A percentile compares a stretch with the other conserved stretches of the same genome.
Conservation (phyloP, 306 rosid species). For the Gastrolobium villosum region DNA sequence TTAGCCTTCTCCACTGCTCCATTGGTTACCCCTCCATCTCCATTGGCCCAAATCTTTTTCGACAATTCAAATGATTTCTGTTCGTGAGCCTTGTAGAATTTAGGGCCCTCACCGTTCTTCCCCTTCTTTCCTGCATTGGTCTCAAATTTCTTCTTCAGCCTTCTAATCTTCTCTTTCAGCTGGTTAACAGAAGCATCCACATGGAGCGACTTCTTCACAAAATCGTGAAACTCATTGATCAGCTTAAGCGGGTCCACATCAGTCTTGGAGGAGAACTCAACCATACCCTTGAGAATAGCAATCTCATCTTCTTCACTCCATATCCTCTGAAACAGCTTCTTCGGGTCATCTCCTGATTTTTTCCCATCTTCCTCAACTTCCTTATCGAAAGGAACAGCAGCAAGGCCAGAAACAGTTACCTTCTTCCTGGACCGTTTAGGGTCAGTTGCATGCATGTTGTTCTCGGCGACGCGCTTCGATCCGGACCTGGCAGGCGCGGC, state of each 20-base stretch:
- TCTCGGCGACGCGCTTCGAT: slow-evolving; percentile 49
- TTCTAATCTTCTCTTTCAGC: slow-evolving; percentile 61
- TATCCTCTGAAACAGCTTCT: slow-evolving; percentile 61
- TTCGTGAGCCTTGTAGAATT: slow-evolving; percentile 55
- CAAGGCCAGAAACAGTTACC: not conserved
- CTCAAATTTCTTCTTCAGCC: slow-evolving; percentile 67
- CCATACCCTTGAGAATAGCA: slow-evolving; percentile 54
- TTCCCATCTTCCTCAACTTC: slow-evolving; percentile 53
- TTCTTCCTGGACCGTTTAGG: slow-evolving; percentile 63
- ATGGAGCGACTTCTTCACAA: slow-evolving; percentile 57
- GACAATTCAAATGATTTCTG: slow-evolving; percentile 57
- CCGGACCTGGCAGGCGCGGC: slow-evolving; percentile 47
- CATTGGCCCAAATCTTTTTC: slow-evolving; percentile 62
- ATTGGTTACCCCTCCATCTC: not conserved
- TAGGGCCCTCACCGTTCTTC: slow-evolving; percentile 52
- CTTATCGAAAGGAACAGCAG: not conserved
- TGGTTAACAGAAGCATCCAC: slow-evolving; percentile 55
- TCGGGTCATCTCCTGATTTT: slow-evolving; percentile 53
- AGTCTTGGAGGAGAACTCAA: slow-evolving; percentile 49
- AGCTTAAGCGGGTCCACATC: slow-evolving; percentile 53
- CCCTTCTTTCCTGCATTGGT: slow-evolving; percentile 35
- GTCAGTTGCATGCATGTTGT: not conserved
- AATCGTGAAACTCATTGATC: slow-evolving; percentile 54
- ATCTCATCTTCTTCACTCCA: slow-evolving; percentile 75
- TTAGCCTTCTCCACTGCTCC: slow-evolving; percentile 46